Percentiles rank a stretch among this genome's conserved stretches.
phyloP scores from a whole-genome alignment of 441 rosid genomes.

The Euphorbia celastroides region DNA sequence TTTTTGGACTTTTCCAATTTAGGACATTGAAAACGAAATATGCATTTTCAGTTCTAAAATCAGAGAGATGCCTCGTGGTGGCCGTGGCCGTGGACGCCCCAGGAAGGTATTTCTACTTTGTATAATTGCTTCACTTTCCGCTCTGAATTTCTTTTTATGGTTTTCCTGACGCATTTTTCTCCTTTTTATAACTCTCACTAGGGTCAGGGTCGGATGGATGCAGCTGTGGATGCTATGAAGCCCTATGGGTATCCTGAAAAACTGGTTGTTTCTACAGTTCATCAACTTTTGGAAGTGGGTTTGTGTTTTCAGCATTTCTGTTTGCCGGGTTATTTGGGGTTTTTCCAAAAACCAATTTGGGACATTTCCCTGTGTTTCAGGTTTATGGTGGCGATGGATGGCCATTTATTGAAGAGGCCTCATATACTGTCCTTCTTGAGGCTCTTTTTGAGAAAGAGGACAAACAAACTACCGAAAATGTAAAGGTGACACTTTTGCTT shows the following conservation, averaged over 20 bases:
- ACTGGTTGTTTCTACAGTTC: conserved; percentile 22
- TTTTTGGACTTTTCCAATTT: too few relatives aligned
- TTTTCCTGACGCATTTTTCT: neutral
- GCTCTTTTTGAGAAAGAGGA: neutral
- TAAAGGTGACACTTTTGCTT: neutral
- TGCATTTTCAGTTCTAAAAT: neutral
- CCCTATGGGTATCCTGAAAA: conserved; percentile 25
- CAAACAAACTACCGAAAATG: neutral
- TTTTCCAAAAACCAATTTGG: neutral
- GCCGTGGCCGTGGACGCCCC: neutral
- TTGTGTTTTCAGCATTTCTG: conserved; percentile 2
- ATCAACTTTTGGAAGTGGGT: conserved; percentile 33
- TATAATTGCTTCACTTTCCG: neutral
- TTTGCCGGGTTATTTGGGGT: neutral
- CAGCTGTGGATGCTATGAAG: conserved; percentile 43
- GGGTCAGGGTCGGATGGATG: conserved; percentile 36
- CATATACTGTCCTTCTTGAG: neutral
- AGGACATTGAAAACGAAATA: neutral
- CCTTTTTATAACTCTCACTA: neutral
- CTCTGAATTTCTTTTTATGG: neutral
- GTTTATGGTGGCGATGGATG: neutral
- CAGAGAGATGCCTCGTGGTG: neutral
- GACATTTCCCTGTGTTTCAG: neutral
- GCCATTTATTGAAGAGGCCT: neutral
- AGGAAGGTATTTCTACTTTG: neutral